Conservation (phyloP, 2,329 filamentous ascomycete species). For the Purpureocillium takamizusanense region DNA sequence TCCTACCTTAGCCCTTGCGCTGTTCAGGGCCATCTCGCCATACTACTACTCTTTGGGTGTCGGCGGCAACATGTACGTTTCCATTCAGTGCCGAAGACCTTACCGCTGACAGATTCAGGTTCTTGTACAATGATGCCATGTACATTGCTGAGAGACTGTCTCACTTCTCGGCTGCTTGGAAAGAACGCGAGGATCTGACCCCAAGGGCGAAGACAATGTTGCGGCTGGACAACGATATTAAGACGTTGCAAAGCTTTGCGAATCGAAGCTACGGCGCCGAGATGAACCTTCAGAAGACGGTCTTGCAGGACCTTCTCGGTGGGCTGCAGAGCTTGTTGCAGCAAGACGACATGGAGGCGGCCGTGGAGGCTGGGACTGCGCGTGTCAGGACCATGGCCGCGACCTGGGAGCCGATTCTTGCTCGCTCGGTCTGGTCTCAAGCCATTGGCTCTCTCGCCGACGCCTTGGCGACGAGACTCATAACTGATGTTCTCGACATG, state of each 20-base stretch:
- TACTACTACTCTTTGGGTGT: slow-evolving; percentile 59
- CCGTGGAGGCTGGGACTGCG: slow-evolving; percentile 42
- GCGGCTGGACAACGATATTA: slow-evolving; percentile 50
- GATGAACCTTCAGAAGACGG: slow-evolving; percentile 50
- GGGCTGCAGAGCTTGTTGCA: slow-evolving; percentile 52
- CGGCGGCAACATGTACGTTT: slow-evolving; percentile 54
- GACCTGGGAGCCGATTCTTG: slow-evolving; percentile 49
- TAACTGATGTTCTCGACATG: slow-evolving; percentile 53
- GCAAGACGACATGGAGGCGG: slow-evolving; percentile 43
- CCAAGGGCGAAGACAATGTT: slow-evolving; percentile 43
- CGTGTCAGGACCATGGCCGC: slow-evolving; percentile 45
- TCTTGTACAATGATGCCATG: slow-evolving; percentile 57
- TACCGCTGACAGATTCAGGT: slow-evolving; percentile 30
- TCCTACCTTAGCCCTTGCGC: slow-evolving; percentile 64
- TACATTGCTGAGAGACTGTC: slow-evolving; percentile 51
- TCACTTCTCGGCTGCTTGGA: slow-evolving; percentile 42
- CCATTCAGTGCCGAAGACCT: neutral
- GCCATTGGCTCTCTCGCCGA: slow-evolving; percentile 53
- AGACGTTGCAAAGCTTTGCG: slow-evolving; percentile 50
- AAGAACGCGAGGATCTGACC: slow-evolving; percentile 40
- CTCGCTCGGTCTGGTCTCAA: slow-evolving; percentile 53
- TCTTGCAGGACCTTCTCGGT: slow-evolving; percentile 52
- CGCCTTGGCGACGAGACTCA: slow-evolving; percentile 48
- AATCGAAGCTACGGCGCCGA: slow-evolving; percentile 53
- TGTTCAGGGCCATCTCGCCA: slow-evolving; percentile 69